These are phyloP conservation scores for Wakefieldia striispora DNA, from an alignment of 768 basidiomycete species.

Conservation along the genomic window DNA sequence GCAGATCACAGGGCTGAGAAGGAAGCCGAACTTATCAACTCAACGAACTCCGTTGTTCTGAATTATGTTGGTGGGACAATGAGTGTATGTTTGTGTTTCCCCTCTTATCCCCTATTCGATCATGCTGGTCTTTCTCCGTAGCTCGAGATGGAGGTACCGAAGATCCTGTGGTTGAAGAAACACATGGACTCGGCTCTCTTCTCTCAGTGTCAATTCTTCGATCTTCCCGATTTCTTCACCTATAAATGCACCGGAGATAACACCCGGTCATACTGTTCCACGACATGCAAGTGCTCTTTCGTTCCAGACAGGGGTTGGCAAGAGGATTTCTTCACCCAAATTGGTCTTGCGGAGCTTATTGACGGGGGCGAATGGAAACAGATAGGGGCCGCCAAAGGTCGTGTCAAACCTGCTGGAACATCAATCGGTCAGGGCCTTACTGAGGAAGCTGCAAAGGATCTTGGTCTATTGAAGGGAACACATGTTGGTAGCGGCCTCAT, in stretches of 20 bases:
- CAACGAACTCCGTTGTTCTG: constrained; percentile 77
- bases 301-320: constrained; percentile 90
- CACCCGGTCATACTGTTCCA: constrained; percentile 83
- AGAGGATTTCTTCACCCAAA: constrained; percentile 77
- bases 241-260: constrained; percentile 80
- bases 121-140: constrained; percentile 31
- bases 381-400: constrained; percentile 64
- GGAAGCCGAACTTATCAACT: constrained; percentile 89
- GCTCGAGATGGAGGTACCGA: constrained; percentile 99
- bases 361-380: constrained; percentile 64
- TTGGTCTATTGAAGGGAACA: constrained; percentile 83
- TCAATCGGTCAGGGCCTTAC: constrained; percentile 86
- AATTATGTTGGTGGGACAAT: constrained; percentile 96
- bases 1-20: constrained; percentile 93
- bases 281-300: constrained; percentile 95
- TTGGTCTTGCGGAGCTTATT: constrained; percentile 74
- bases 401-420: constrained; percentile 75
- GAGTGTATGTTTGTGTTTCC: constrained; percentile 56
- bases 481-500: constrained; percentile 94
- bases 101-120: not conserved
- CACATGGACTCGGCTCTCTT: constrained; percentile 77
- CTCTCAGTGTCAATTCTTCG: constrained; percentile 76
- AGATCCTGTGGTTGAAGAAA: constrained; percentile 94
- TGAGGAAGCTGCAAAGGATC: constrained; percentile 73
- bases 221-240: constrained; percentile 94